phyloP scores from a whole-genome alignment of 2,329 filamentous ascomycete genomes.

The Orbilia blumenaviensis region DNA sequence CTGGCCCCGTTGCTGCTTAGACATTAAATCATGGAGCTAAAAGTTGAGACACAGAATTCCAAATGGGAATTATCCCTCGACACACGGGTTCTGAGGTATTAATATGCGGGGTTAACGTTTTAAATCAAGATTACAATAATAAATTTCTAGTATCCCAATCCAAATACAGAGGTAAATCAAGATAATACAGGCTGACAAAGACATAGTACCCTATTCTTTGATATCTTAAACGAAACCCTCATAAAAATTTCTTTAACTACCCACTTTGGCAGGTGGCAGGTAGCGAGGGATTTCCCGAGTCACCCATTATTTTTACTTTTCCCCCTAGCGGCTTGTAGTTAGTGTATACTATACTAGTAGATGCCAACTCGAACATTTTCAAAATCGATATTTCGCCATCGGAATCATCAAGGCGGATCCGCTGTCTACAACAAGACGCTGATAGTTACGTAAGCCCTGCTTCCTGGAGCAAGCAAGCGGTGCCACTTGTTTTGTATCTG shows the following conservation, averaged over 20 bases:
- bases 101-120: slow-evolving; percentile 18
- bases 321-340: too few species aligned
- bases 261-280: neutral
- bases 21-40: neutral
- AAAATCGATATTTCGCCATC: slow-evolving; percentile 7
- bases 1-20: neutral
- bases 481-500: slow-evolving; percentile 28
- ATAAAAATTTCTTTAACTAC: neutral
- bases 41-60: neutral
- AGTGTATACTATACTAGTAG: too few species aligned
- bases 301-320: slow-evolving; percentile 10
- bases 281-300: neutral
- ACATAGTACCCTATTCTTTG: slow-evolving; percentile 1
- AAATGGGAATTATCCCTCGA: too few species aligned
- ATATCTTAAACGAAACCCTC: neutral
- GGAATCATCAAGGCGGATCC: slow-evolving; percentile 3
- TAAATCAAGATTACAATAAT: neutral
- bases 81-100: slow-evolving; percentile 4
- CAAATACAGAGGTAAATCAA: neutral
- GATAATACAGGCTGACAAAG: neutral
- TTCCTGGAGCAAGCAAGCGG: neutral
- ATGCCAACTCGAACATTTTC: neutral
- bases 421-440: slow-evolving; percentile 27
- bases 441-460: slow-evolving; percentile 33
- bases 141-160: neutral